Conservation (phyloP, 768 basidiomycete species). For the Mycena venus region DNA sequence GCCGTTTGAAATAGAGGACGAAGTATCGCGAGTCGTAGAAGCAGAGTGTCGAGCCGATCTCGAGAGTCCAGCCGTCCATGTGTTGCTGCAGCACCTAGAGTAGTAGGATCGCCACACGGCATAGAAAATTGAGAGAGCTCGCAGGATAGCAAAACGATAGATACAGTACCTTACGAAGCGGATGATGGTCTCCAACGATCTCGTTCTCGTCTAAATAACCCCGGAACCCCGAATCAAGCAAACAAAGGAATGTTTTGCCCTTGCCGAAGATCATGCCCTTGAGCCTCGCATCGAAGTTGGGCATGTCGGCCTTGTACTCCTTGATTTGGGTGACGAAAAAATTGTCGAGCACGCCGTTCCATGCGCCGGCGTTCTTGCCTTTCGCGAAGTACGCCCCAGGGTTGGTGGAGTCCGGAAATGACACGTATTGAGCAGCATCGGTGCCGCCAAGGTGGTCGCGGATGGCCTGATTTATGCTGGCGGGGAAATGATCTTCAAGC, state of each 20-base stretch:
- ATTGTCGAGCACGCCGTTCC: background rate
- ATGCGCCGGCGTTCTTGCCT: constrained; percentile 2
- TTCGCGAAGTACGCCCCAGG: background rate
- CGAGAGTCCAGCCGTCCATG: constrained; percentile 4
- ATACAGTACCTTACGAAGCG: too few relatives aligned
- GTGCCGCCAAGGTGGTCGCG: constrained; percentile 8
- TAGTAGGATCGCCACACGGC: too few relatives aligned
- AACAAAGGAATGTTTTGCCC: too few relatives aligned
- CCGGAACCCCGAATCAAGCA: too few relatives aligned
- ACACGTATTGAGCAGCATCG: constrained; percentile 10
- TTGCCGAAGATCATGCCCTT: too few relatives aligned
- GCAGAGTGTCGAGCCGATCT: constrained; percentile 17
- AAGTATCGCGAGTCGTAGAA: constrained; percentile 16
- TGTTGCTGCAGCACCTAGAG: background rate
- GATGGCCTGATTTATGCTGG: background rate
- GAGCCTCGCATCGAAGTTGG: too few relatives aligned
- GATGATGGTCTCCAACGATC: too few relatives aligned
- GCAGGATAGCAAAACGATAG: too few relatives aligned
- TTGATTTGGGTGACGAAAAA: too few relatives aligned
- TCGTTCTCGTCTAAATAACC: too few relatives aligned
- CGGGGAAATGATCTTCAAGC: constrained; percentile 22
- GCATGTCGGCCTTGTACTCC: too few relatives aligned
- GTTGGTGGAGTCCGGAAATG: constrained; percentile 11
- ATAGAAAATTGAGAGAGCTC: too few relatives aligned
- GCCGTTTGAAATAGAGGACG: constrained; percentile 11